Percentiles rank a stretch among this genome's conserved stretches.
Conservation (phyloP, 2,329 filamentous ascomycete genomes). For the Pseudopyrenochaeta lycopersici region DNA sequence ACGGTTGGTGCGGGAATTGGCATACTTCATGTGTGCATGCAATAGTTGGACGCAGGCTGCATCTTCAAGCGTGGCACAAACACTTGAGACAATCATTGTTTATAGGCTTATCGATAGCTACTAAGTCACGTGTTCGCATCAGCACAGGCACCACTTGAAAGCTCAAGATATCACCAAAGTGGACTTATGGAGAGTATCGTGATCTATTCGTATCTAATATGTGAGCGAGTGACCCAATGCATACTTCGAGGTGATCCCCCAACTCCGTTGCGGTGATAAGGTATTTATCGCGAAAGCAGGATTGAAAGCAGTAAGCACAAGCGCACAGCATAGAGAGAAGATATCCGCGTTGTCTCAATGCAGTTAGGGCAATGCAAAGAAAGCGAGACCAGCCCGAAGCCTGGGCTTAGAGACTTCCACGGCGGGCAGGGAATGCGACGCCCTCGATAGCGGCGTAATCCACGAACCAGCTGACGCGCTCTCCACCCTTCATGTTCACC, state of each 20-base stretch:
- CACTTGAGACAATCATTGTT: slow-evolving; percentile 2
- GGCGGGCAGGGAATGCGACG: slow-evolving; percentile 77
- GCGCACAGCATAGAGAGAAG: slow-evolving; percentile 14
- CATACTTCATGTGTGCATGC: slow-evolving; percentile 19
- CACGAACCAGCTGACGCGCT: slow-evolving; percentile 95
- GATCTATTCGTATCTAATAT: slow-evolving; percentile 30
- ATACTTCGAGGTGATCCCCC: slow-evolving; percentile 28
- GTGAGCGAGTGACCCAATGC: slow-evolving; percentile 31
- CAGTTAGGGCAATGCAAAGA: neutral
- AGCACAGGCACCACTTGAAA: neutral
- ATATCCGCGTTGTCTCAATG: slow-evolving; percentile 10
- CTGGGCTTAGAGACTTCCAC: slow-evolving; percentile 66
- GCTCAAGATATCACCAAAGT: neutral
- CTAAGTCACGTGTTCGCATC: neutral
- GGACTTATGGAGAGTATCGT: slow-evolving; percentile 10
- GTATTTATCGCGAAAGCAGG: slow-evolving; percentile 39
- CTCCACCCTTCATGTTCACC: slow-evolving; percentile 83
- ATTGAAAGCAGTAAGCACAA: slow-evolving; percentile 16
- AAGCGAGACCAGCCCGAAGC: neutral
- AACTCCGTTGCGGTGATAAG: slow-evolving; percentile 15
- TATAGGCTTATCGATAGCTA: slow-evolving; percentile 16
- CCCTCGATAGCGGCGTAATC: slow-evolving; percentile 86
- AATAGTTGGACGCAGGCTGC: neutral
- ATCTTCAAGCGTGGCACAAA: neutral
- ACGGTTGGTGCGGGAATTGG: slow-evolving; percentile 31